Evolutionary conservation across 768 basidiomycete species (phyloP).

Genomic region (Boletus huronensis): DNA sequence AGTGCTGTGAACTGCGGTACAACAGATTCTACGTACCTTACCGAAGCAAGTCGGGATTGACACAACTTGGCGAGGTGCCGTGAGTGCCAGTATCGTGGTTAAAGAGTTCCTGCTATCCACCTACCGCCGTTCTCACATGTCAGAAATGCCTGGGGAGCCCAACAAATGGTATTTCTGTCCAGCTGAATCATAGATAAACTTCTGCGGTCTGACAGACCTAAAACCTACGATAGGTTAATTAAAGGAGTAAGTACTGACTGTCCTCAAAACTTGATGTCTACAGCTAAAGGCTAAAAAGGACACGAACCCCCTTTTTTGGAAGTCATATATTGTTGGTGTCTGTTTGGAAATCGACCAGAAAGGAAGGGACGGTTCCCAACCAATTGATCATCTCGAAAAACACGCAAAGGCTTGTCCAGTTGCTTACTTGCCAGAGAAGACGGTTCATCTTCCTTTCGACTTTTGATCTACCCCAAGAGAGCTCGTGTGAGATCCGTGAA

Average conservation of each 20-base stretch:
- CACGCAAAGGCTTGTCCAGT: neutral
- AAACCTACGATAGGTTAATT: neutral
- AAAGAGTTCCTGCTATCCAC: too few species aligned
- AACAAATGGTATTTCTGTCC: neutral
- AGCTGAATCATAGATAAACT: neutral
- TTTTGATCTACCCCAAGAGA: neutral
- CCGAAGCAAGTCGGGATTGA: neutral
- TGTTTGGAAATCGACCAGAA: neutral
- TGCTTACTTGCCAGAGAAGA: neutral
- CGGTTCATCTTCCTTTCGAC: neutral
- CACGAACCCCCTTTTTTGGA: neutral
- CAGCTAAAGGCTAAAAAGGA: neutral
- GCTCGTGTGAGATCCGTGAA: neutral
- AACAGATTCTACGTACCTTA: neutral
- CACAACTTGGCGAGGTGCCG: neutral
- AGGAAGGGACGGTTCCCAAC: neutral
- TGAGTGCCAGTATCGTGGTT: too few species aligned
- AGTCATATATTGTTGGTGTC: neutral
- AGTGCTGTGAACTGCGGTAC: neutral
- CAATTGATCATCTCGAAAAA: neutral
- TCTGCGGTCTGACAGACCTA: neutral
- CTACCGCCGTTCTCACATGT: too few species aligned
- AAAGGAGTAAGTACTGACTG: neutral
- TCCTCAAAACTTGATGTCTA: neutral
- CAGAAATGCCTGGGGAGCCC: neutral